phyloP scores from a whole-genome alignment of 208 protist genomes.

The Acanthamoeba lenticulata region DNA sequence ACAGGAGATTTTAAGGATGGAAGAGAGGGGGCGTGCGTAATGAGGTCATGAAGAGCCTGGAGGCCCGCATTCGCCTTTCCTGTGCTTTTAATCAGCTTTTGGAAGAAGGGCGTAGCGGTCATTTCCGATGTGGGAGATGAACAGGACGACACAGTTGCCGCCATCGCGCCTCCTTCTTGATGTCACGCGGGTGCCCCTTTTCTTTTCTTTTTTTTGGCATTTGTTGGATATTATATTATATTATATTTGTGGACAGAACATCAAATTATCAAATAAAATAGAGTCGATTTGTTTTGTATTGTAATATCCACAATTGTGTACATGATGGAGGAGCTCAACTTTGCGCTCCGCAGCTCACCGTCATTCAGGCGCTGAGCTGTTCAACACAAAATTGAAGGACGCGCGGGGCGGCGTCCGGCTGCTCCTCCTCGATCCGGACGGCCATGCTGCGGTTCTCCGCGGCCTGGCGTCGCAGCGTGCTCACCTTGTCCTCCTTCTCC shows the following conservation, averaged over 20 bases:
- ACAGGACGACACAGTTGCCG: no score
- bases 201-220: no score
- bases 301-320: not conserved
- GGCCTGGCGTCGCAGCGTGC: not conserved
- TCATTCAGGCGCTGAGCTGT: conserved; percentile 10
- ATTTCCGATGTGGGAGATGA: not conserved
- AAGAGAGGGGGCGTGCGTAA: not conserved
- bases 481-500: not conserved
- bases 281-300: no score
- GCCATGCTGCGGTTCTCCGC: not conserved
- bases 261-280: no score
- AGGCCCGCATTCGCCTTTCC: not conserved
- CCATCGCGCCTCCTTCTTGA: no score
- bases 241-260: no score
- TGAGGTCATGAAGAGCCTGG: not conserved
- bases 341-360: no score
- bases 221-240: no score
- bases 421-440: not conserved
- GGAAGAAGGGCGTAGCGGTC: not conserved
- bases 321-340: no score
- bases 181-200: no score
- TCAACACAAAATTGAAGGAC: conserved; percentile 16
- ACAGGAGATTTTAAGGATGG: not conserved
- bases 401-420: not conserved
- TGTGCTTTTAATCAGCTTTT: not conserved